Evolutionary conservation across 2,329 filamentous ascomycete genomes (phyloP).

Genomic region (Coleophoma crateriformis): DNA sequence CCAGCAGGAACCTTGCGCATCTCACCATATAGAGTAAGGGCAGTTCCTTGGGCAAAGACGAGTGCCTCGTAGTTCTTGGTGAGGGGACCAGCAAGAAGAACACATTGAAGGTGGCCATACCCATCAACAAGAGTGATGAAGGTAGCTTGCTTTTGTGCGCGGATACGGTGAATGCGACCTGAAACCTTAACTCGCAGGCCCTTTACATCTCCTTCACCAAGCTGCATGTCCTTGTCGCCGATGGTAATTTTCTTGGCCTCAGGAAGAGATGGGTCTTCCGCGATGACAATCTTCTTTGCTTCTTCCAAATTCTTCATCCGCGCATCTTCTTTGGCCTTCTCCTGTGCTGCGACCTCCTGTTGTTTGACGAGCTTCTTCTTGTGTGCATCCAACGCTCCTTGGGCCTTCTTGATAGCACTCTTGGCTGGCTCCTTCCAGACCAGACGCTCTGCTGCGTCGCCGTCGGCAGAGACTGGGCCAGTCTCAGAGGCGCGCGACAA

Average conservation of each 20-base stretch:
- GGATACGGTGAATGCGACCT: conserved; percentile 76
- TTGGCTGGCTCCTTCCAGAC: conserved; percentile 81
- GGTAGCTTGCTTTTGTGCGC: conserved; percentile 76
- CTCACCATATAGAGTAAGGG: conserved; percentile 63
- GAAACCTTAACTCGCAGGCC: conserved; percentile 74
- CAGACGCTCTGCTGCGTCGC: conserved; percentile 57
- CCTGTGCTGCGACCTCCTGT: conserved; percentile 63
- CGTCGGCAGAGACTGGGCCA: conserved; percentile 52
- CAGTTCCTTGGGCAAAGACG: conserved; percentile 65
- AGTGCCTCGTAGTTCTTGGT: conserved; percentile 71
- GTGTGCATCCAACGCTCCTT: conserved; percentile 66
- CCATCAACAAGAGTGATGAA: conserved; percentile 86
- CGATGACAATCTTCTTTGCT: conserved; percentile 69
- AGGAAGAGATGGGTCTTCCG: conserved; percentile 67
- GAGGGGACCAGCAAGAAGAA: conserved; percentile 72
- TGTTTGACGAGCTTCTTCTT: conserved; percentile 83
- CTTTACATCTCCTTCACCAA: conserved; percentile 51
- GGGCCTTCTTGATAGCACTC: conserved; percentile 80
- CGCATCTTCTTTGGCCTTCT: conserved; percentile 68
- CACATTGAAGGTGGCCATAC: conserved; percentile 78
- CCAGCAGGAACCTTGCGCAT: conserved; percentile 62
- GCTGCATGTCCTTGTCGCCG: conserved; percentile 59
- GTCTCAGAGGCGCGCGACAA: conserved; percentile 63
- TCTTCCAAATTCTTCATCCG: conserved; percentile 68
- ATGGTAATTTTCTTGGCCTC: conserved; percentile 72